phyloP scores from a whole-genome alignment of 208 protist species.

The Vickermania ingenoplastis region DNA sequence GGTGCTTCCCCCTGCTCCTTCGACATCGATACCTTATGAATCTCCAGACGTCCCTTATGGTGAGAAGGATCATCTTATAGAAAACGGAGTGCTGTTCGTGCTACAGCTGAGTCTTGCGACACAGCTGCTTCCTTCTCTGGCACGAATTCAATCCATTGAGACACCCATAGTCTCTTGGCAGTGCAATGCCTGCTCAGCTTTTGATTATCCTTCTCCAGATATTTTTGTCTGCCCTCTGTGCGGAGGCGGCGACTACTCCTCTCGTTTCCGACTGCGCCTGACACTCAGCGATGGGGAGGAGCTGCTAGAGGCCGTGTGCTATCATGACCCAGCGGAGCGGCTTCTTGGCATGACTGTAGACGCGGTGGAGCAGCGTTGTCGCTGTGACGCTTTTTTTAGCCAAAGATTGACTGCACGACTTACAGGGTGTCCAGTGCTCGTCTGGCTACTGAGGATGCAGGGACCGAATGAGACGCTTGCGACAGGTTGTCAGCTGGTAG shows the following conservation, averaged over 20 bases:
- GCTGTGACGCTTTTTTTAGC: conserved; percentile 1
- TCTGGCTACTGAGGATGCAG: conserved; percentile 30
- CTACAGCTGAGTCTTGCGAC: conserved; percentile 18
- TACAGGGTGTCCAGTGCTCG: conserved; percentile 33
- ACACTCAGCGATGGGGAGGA: conserved; percentile 35
- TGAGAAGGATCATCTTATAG: too few relatives aligned
- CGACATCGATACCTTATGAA: too few relatives aligned
- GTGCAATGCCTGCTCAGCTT: conserved; percentile 11
- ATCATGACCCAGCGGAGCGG: conserved; percentile 17
- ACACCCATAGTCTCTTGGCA: conserved; percentile 8
- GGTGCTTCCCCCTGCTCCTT: background rate
- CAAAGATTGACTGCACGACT: conserved; percentile 7
- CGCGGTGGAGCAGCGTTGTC: conserved; percentile 5
- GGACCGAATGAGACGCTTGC: too few relatives aligned
- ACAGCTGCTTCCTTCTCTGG: conserved; percentile 22
- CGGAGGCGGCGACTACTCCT: conserved; percentile 7
- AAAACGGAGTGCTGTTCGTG: conserved; percentile 8
- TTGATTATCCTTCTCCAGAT: background rate
- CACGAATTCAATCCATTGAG: conserved; percentile 25
- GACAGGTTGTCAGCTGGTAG: conserved; percentile 24
- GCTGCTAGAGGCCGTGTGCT: conserved; percentile 10
- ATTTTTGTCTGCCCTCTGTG: conserved; percentile 14
- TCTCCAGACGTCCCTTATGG: too few relatives aligned
- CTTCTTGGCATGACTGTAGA: conserved; percentile 18
- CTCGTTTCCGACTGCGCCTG: conserved; percentile 14